These are phyloP conservation scores for Calycina marina DNA, from an alignment of 2,329 filamentous ascomycete genomes.

Conservation along the genomic window DNA sequence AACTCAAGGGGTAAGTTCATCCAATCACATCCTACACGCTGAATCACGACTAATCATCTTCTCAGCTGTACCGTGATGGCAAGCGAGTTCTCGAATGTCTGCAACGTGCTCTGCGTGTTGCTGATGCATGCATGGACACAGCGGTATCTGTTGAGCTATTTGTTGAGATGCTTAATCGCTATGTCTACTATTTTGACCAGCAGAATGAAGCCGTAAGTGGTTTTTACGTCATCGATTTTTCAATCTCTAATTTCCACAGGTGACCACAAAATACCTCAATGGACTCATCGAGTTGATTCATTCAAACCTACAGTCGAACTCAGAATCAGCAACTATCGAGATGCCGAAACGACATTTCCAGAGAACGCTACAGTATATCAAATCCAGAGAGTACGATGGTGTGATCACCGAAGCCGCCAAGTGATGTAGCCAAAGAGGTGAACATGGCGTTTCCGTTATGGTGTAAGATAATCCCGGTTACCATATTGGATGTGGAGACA, in stretches of 20 bases:
- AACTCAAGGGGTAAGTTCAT: conserved; percentile 57
- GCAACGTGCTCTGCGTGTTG: conserved; percentile 86
- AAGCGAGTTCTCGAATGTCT: conserved; percentile 95
- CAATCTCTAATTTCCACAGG: conserved; percentile 25
- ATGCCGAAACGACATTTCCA: conserved; percentile 88
- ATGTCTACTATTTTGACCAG: conserved; percentile 99
- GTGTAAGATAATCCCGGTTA: too few relatives aligned
- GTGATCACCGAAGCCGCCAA: conserved; percentile 40
- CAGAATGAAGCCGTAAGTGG: conserved; percentile 76
- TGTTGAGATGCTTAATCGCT: conserved; percentile 94
- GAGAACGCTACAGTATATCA: conserved; percentile 87
- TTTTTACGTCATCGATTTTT: conserved; percentile 5
- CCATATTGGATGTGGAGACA: too few relatives aligned
- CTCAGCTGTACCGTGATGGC: conserved; percentile 84
- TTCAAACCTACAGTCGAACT: conserved; percentile 78
- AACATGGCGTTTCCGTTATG: too few relatives aligned
- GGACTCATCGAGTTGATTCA: conserved; percentile 97
- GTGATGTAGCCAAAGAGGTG: too few relatives aligned
- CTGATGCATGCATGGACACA: conserved; percentile 98
- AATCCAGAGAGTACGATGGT: conserved; percentile 81
- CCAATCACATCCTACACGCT: too few relatives aligned
- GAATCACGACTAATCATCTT: too few relatives aligned
- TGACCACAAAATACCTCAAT: conserved; percentile 96
- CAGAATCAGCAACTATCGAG: conserved; percentile 70
- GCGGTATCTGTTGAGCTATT: conserved; percentile 95